phyloP scores from a whole-genome alignment of 2,329 filamentous ascomycete species.

The Alternaria sp. region DNA sequence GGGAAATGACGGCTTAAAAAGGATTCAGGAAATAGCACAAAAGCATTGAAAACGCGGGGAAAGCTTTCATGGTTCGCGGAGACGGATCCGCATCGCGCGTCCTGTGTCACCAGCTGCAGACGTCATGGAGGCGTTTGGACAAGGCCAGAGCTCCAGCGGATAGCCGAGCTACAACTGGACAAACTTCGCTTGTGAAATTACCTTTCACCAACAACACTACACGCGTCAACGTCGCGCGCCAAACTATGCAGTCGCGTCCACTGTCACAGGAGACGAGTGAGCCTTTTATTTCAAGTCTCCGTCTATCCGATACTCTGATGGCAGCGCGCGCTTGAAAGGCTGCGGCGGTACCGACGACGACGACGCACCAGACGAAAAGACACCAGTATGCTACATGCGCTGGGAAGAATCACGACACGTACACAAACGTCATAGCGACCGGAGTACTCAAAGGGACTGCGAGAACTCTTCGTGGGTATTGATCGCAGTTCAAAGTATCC shows the following conservation, averaged over 20 bases:
- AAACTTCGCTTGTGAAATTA: conserved; percentile 28
- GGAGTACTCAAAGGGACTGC: conserved; percentile 45
- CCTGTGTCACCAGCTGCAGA: conserved; percentile 25
- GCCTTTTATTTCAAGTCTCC: neutral
- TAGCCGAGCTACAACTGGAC: conserved; percentile 26
- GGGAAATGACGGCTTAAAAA: conserved; percentile 1
- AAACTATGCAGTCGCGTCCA: neutral
- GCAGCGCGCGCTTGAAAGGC: neutral
- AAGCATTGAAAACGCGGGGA: conserved; percentile 33
- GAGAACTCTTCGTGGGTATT: conserved; percentile 35
- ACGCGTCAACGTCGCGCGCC: neutral
- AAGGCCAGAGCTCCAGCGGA: conserved; percentile 21
- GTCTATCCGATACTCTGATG: neutral
- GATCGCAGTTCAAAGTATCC: conserved; percentile 45
- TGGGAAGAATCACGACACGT: neutral
- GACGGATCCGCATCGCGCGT: conserved; percentile 30
- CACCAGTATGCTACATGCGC: neutral
- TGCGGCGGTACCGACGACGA: neutral
- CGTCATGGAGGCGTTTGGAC: conserved; percentile 32
- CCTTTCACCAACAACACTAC: conserved; percentile 4
- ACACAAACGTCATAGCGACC: neutral
- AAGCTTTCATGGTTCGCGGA: conserved; percentile 26
- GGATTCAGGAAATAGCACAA: conserved; percentile 5
- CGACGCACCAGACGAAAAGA: neutral
- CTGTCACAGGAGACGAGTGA: neutral